Evolutionary conservation across 75 land plant species (phyloP).

Genomic region (Chamaecyparis obtusa): DNA sequence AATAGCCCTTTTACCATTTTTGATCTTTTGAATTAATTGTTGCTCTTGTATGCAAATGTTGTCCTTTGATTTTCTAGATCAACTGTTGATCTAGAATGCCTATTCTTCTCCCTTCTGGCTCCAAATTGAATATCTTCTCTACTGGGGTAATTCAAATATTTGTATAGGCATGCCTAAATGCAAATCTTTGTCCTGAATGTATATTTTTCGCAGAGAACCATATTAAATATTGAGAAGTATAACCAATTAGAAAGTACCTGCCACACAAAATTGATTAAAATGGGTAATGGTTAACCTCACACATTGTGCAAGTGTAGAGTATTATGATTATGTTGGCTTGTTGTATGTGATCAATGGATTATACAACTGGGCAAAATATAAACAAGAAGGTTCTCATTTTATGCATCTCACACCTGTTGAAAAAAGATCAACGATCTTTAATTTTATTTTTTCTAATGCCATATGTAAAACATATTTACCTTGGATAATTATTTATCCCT

Average conservation of each 20-base stretch:
- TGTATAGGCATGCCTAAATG: neutral
- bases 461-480: neutral
- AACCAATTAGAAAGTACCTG: neutral
- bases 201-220: neutral
- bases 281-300: neutral
- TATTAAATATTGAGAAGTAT: too few species aligned
- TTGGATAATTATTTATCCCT: neutral
- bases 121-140: neutral
- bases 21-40: neutral
- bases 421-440: neutral
- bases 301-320: neutral
- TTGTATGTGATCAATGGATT: neutral
- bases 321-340: neutral
- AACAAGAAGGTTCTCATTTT: neutral
- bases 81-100: neutral
- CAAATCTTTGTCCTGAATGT: neutral
- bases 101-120: neutral
- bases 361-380: neutral
- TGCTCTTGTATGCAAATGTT: neutral
- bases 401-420: neutral
- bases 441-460: neutral
- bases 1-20: neutral
- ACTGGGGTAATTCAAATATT: neutral
- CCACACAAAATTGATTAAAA: neutral
- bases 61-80: neutral